These are phyloP conservation scores for Cyberlindnera euphorbiae DNA, from an alignment of 805 yeast species.

Conservation along the genomic window DNA sequence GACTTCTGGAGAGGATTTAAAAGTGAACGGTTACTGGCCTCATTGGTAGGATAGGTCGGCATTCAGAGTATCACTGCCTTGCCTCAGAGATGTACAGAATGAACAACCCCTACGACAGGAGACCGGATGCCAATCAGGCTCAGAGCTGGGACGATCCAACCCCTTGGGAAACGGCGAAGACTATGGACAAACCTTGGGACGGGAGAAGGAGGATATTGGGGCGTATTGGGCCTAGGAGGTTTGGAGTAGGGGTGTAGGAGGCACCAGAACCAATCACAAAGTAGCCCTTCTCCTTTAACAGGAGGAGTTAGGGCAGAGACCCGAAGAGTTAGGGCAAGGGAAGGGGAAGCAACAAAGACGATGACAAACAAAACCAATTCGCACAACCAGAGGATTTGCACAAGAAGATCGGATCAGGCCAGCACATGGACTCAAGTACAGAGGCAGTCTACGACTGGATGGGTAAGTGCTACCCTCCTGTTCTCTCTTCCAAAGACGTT, in stretches of 20 bases:
- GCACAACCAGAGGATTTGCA: constrained; percentile 9
- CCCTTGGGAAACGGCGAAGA: constrained; percentile 6
- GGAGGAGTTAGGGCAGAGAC: no score
- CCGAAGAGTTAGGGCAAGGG: no score
- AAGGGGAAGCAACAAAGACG: constrained; percentile 2
- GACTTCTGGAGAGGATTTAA: no score
- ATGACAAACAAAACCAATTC: not conserved
- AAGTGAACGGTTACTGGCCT: no score
- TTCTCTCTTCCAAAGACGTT: constrained; percentile 8
- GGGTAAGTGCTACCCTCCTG: constrained; percentile 8
- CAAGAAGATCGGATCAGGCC: constrained; percentile 19
- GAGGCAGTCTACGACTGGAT: constrained; percentile 20
- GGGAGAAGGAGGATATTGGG: no score
- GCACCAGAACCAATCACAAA: no score
- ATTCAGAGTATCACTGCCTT: no score
- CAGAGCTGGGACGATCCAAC: constrained; percentile 7
- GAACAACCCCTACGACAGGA: constrained; percentile 5
- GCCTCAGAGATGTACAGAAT: constrained; percentile 9
- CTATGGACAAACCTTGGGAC: not conserved
- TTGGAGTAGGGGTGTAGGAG: not conserved
- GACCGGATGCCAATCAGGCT: not conserved
- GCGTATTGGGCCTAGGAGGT: not conserved
- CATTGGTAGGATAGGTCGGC: no score
- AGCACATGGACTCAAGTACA: constrained; percentile 15
- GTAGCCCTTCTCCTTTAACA: no score